Base-by-base conservation (phyloP, 371 early-diverging fungal genomes). In the Mucor irregularis region DNA sequence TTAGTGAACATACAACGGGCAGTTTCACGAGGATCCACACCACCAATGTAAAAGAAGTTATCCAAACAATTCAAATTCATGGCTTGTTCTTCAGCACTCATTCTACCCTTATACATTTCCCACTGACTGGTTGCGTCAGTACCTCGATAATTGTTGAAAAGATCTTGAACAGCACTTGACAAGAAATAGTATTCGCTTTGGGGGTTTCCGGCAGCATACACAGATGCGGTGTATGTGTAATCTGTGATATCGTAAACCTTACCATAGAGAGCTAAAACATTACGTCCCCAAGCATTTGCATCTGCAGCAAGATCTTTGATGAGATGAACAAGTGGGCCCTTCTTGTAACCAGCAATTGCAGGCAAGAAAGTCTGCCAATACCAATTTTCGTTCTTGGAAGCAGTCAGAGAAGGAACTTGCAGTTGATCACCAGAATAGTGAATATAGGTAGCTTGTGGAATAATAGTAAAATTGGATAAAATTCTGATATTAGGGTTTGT, bases 1-100 rank as follows among this genome's bases (percentile, higher is more conserved):
- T 94, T 92, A 46, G 90, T 84, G 68, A 96, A 88, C 57, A 83
- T 78, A 74, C 97, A 96, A 30, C 74, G 78, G 31, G 85, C 64
- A 1, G 85, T 78, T 21, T 88, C 76, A 29, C 96, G 86, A 30
- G 78, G 69, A 74, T 96, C 96, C 5, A 96, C 78, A 26, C 85
- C 78, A 22, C 96, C 97, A 40, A 86, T 85, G 58, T 86, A 91
- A 69, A 93, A 93, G 49, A 88, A 72, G 42, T 85, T 82, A 39
- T 91, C 82, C 55, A 96, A 70, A 78, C 96, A 96, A 47, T 81
- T 62, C 71, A 67, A 53, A 52, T 64, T 66, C 33, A 46, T 39
- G 13, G 37, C 66, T 58, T 65, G 68, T 34, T 53, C 68, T 44
- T 49, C 67, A 0, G 34, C 35, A 14, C 49, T 53, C 67, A 70